phyloP scores from a whole-genome alignment of 1,139 yeast genomes.

The Trichomonascaceae sp. region DNA sequence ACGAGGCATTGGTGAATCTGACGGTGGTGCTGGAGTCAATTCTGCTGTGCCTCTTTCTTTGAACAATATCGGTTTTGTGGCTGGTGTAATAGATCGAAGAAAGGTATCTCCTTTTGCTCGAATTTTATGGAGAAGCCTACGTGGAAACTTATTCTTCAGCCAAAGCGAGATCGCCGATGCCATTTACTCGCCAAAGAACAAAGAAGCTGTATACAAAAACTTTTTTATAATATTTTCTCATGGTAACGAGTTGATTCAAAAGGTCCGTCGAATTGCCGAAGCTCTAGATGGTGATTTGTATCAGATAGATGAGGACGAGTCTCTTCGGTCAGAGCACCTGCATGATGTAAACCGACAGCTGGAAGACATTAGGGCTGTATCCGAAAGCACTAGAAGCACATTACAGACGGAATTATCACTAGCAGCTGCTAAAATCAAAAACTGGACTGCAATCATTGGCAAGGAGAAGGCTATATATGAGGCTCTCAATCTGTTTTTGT shows the following conservation, averaged over 20 bases:
- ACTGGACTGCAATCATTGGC: constrained; percentile 59
- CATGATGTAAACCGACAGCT: constrained; percentile 53
- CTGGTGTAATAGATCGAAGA: constrained; percentile 76
- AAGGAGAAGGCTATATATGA: constrained; percentile 73
- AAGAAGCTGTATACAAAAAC: constrained; percentile 52
- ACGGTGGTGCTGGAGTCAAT: constrained; percentile 7
- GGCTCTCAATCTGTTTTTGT: constrained; percentile 73
- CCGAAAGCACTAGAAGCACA: constrained; percentile 63
- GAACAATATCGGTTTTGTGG: constrained; percentile 51
- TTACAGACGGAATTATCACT: constrained; percentile 70
- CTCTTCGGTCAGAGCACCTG: constrained; percentile 54
- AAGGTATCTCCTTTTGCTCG: constrained; percentile 71
- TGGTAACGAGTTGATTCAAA: constrained; percentile 62
- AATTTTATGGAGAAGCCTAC: constrained; percentile 84
- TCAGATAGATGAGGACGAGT: constrained; percentile 55
- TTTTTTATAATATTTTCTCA: constrained; percentile 85
- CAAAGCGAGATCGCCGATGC: constrained; percentile 62
- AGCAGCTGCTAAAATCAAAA: constrained; percentile 62
- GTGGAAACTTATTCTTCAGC: constrained; percentile 81
- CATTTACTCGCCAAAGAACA: constrained; percentile 44
- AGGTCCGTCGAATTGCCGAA: constrained; percentile 71
- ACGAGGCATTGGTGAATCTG: constrained; percentile 16
- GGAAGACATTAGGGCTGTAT: constrained; percentile 60
- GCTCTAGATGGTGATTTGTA: constrained; percentile 78
- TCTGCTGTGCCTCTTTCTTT: constrained; percentile 19